Base-by-base conservation (phyloP, 2,329 filamentous ascomycete genomes). In the Neonectria coccinea region DNA sequence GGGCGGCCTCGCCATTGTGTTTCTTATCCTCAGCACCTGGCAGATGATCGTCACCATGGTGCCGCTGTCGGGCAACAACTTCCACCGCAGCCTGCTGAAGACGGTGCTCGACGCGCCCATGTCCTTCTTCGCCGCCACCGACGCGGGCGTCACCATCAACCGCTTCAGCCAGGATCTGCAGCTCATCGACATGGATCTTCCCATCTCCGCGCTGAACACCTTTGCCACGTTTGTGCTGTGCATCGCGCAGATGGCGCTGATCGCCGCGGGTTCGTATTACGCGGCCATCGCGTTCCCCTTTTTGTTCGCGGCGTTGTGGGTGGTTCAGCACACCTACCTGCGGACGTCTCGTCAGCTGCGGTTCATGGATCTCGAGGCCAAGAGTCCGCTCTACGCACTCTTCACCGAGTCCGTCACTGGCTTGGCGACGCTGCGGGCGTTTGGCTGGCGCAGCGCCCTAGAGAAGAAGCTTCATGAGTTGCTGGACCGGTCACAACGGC, bases 311-410 rank as follows among this genome's bases (percentile, higher is more conserved):
- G 53, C 59, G 0, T 12, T 74, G 31, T 74, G 65, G 58, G 25
- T 64, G 0, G 62, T 73, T n/a, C 39, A 42, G 39, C 39, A 42
- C n/a, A 18, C n/a, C 1, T 65, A 87, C 65, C 77, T 87, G 0
- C 78, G 82, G 2, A 87, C 85, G 0, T 86, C 84, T 0, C 81
- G 84, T 0, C 85, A 86, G 68, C 70, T 87, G 5, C 79, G 85
- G 7, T 79, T 84, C 31, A 77, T 87, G 27, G 85, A 87, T 56
- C 74, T 87, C 1, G 85, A 87, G 67, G 78, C 81, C 22, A 82
- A 83, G 66, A 79, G 79, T 0, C 83, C 84, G 1, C 76, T 87
- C 1, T 86, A 82, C 62, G 79, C 83, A 0, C 81, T 85, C 18
- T 85, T 86, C 64, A 76, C 78, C 9, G 85, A 87, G 63, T 81